Conservation (phyloP, 2,329 filamentous ascomycete genomes). For the Trichoderma hamatum region DNA sequence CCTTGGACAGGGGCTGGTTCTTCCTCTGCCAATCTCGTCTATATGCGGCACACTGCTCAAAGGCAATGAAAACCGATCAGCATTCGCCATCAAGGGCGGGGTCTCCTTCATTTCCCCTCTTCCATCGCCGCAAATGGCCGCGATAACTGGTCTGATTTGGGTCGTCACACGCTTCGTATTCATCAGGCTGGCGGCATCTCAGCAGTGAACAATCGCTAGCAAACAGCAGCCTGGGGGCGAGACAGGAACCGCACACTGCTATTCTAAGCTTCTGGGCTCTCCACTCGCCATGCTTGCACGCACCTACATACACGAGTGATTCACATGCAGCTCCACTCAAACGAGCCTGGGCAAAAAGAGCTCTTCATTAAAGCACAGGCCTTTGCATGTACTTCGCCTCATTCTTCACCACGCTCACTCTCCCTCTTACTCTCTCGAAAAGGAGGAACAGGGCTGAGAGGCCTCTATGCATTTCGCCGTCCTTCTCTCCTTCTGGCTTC, state of each 20-base stretch:
- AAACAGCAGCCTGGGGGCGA: neutral
- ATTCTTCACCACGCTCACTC: neutral
- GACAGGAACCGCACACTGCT: neutral
- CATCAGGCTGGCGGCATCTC: neutral
- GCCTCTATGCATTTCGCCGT: neutral
- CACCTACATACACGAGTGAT: neutral
- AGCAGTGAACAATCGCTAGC: neutral
- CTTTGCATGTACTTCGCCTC: neutral
- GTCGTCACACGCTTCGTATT: slow-evolving; percentile 17
- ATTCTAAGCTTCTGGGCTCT: neutral
- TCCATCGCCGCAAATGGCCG: neutral
- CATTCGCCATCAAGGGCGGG: slow-evolving; percentile 2
- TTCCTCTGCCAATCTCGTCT: neutral
- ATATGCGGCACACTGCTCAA: neutral
- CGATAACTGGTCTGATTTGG: neutral
- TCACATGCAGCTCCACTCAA: slow-evolving; percentile 2
- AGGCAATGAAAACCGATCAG: neutral
- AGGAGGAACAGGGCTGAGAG: neutral
- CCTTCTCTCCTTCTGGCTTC: neutral
- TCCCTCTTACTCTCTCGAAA: neutral
- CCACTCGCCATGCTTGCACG: slow-evolving; percentile 10
- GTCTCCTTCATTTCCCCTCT: neutral
- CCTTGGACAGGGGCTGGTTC: neutral
- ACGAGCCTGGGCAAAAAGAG: neutral
- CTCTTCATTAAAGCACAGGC: neutral